Base-by-base conservation (phyloP, 208 protist genomes). In the Leishmania braziliensis region DNA sequence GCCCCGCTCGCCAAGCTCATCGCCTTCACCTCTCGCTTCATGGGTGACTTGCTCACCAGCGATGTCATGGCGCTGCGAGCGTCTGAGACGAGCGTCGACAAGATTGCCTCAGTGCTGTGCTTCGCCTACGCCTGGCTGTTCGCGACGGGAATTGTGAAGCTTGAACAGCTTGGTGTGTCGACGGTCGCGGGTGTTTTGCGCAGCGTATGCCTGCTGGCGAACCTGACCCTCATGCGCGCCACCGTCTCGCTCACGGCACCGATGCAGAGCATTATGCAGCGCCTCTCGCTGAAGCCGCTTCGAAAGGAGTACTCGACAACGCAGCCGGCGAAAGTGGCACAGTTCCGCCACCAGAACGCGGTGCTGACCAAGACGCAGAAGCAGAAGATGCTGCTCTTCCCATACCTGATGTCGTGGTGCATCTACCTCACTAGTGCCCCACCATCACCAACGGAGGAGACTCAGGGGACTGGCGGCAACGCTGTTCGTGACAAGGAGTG, bases 371-470 rank as follows among this genome's bases (percentile, higher is more conserved):
- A 95, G 85, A 96, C 93, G 48, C 90, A 92, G 65, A 97, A 97
- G 77, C 95, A 96, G 76, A 93, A 93, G 83, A 83, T 95, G 65
- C 80, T 93, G 29, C 87, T 98, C 58, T 96, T 96, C 69, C 91
- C 91, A 0, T 95, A 96, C 77, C 39, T 95, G 16, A 86, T 96
- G 48, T 75, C 88, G 26, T 96, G 92, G 92, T 91, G 89, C 75
- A 75, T 95, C 58, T 84, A 81, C 70, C 82, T 96, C 26, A 93
- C 88, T 4, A 90, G 56, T 39, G 23, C 50, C 62, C 20, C 84
- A 16, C 84, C 88, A 16, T 26, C 83, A 14, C 43, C 76, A 3
- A 63, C 72, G 10, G 78, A 84, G 14, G 81, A 86, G 66, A 65
- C 66, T n/a, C 72, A 46, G 46, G 46, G 70, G 16, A 43, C 73